Evolutionary conservation across 208 protist species (phyloP).

Genomic region (Blastocrithidia nonstop): DNA sequence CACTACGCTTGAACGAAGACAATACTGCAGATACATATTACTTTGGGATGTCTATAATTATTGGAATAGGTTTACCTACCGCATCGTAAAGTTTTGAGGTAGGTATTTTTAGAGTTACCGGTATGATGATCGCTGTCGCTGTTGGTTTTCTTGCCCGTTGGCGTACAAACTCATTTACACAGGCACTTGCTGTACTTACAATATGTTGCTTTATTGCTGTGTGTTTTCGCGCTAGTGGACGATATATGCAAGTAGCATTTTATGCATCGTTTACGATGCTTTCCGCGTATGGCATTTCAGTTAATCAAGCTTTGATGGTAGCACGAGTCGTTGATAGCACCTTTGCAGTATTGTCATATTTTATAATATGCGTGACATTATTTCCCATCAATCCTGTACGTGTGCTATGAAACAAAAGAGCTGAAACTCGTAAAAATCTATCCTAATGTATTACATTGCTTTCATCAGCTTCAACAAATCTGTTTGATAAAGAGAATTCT

Average conservation of each 20-base stretch:
- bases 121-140: conserved; percentile 23
- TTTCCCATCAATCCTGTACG: conserved; percentile 39
- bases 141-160: conserved; percentile 22
- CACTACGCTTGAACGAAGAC: conserved; percentile 17
- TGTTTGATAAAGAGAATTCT: too few species aligned
- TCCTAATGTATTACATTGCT: conserved; percentile 24
- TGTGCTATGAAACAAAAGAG: conserved; percentile 30
- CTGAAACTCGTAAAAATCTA: conserved; percentile 11
- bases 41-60: conserved; percentile 53
- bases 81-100: conserved; percentile 25
- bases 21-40: conserved; percentile 20
- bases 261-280: conserved; percentile 26
- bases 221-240: conserved; percentile 12
- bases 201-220: too few species aligned
- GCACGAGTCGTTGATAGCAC: conserved; percentile 23
- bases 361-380: conserved; percentile 29
- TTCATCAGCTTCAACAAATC: conserved; percentile 7
- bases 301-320: conserved; percentile 14
- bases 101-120: conserved; percentile 30
- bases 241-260: conserved; percentile 28
- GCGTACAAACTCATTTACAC: conserved; percentile 12
- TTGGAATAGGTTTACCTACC: conserved; percentile 33
- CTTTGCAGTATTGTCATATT: conserved; percentile 35
- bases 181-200: conserved; percentile 14
- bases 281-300: conserved; percentile 14